These are phyloP conservation scores for Ascochyta fabae DNA, from an alignment of 2,329 filamentous ascomycete genomes.

Conservation along the genomic window DNA sequence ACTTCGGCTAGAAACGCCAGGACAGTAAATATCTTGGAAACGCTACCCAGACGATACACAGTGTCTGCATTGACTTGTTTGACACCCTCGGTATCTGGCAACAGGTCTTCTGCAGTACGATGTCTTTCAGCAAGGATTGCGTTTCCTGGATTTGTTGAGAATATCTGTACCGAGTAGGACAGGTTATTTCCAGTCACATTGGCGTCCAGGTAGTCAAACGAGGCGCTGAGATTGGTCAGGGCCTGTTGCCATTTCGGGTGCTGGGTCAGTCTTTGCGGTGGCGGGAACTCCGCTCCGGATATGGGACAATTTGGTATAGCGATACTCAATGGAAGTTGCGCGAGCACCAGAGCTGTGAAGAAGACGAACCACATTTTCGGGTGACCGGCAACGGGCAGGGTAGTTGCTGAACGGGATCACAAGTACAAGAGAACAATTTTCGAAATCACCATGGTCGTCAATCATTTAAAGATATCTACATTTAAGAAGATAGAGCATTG, in stretches of 20 bases:
- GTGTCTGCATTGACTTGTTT: constrained; percentile 45
- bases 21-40: constrained; percentile 51
- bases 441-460: not conserved
- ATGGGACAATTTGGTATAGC: constrained; percentile 33
- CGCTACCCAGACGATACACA: constrained; percentile 54
- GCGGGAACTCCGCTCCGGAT: constrained; percentile 32
- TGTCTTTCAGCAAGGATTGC: constrained; percentile 30
- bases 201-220: constrained; percentile 29
- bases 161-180: constrained; percentile 35
- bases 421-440: not conserved
- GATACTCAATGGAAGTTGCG: constrained; percentile 12
- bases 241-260: constrained; percentile 32
- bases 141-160: constrained; percentile 28
- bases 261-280: constrained; percentile 25
- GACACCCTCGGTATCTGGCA: constrained; percentile 25
- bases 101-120: constrained; percentile 26
- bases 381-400: not conserved
- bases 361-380: not conserved
- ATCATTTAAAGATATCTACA: not conserved
- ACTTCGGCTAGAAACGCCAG: constrained; percentile 48
- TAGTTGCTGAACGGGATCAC: not conserved
- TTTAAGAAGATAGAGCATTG: not conserved
- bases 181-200: constrained; percentile 25
- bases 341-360: not conserved
- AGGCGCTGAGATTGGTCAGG: constrained; percentile 25